phyloP scores from a whole-genome alignment of 805 yeast genomes.

The Yueomyces sinensis region DNA sequence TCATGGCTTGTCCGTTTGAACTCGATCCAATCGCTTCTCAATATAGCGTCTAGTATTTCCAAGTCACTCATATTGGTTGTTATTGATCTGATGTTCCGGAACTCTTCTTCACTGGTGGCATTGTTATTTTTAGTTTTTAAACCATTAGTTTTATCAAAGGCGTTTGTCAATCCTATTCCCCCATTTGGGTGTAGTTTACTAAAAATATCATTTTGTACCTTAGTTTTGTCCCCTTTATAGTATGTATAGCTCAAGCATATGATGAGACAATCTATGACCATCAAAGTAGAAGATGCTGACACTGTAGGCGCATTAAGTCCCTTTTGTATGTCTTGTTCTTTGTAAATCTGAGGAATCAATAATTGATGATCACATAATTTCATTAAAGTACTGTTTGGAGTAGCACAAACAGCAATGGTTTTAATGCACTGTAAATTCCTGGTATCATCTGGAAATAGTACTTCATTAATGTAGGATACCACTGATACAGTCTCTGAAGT shows the following conservation, averaged over 20 bases:
- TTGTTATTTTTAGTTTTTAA: no score
- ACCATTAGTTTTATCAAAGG: no score
- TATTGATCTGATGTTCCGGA: conserved; percentile 45
- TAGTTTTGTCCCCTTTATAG: no score
- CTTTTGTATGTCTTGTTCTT: conserved; percentile 46
- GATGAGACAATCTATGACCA: conserved; percentile 66
- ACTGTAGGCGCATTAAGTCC: conserved; percentile 85
- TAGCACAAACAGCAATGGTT: conserved; percentile 3
- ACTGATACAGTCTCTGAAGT: conserved; percentile 56
- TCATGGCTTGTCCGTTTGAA: neutral
- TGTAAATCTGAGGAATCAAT: conserved; percentile 27
- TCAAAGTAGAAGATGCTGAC: conserved; percentile 63
- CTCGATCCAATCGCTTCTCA: neutral
- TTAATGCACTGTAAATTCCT: no score
- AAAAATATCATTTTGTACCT: no score
- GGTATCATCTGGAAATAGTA: neutral
- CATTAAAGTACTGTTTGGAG: conserved; percentile 6
- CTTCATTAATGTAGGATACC: conserved; percentile 7
- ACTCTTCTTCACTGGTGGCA: no score
- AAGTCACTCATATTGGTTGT: neutral
- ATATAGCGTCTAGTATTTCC: neutral
- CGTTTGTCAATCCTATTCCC: no score
- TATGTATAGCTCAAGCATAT: conserved; percentile 57
- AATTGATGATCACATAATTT: conserved; percentile 24
- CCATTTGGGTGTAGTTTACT: no score